Evolutionary conservation across 371 early-diverging fungal genomes (phyloP).

Genomic region (Phascolomyces articulosus): DNA sequence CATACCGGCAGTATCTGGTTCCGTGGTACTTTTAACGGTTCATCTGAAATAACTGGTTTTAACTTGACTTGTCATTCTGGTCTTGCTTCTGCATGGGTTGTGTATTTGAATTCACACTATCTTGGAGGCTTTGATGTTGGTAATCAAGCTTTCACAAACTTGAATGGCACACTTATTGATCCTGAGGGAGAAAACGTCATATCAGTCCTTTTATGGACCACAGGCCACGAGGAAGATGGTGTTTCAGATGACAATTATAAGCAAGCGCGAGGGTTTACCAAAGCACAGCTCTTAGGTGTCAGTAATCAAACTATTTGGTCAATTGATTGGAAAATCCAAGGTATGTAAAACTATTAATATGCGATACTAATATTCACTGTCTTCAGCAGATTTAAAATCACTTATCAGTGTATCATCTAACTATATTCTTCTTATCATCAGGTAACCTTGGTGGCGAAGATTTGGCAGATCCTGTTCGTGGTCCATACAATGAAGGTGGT

Average conservation of each 20-base stretch:
- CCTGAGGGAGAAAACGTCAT: slow-evolving; percentile 20
- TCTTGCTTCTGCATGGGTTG: slow-evolving; percentile 17
- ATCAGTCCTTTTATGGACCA: slow-evolving; percentile 22
- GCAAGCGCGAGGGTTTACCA: slow-evolving; percentile 17
- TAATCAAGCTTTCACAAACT: slow-evolving; percentile 8
- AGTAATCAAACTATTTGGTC: slow-evolving; percentile 5
- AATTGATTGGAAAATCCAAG: slow-evolving; percentile 25
- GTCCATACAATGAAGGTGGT: slow-evolving; percentile 27
- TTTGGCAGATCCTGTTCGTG: slow-evolving; percentile 23
- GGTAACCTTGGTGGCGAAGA: slow-evolving; percentile 27
- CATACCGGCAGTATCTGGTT: slow-evolving; percentile 28
- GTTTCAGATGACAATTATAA: slow-evolving; percentile 14
- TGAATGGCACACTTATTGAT: background rate
- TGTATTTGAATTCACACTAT: slow-evolving; percentile 26
- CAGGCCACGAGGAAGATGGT: slow-evolving; percentile 25
- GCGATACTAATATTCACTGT: too few relatives aligned
- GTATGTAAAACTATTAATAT: background rate
- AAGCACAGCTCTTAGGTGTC: slow-evolving; percentile 11
- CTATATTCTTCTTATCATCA: background rate
- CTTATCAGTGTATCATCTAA: too few relatives aligned
- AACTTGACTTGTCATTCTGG: slow-evolving; percentile 20
- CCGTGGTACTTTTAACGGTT: slow-evolving; percentile 23
- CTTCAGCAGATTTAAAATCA: too few relatives aligned
- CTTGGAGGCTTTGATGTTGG: slow-evolving; percentile 27
- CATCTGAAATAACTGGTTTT: slow-evolving; percentile 16